Base-by-base conservation (phyloP, 2,329 filamentous ascomycete species). In the Colletotrichum cuscutae region DNA sequence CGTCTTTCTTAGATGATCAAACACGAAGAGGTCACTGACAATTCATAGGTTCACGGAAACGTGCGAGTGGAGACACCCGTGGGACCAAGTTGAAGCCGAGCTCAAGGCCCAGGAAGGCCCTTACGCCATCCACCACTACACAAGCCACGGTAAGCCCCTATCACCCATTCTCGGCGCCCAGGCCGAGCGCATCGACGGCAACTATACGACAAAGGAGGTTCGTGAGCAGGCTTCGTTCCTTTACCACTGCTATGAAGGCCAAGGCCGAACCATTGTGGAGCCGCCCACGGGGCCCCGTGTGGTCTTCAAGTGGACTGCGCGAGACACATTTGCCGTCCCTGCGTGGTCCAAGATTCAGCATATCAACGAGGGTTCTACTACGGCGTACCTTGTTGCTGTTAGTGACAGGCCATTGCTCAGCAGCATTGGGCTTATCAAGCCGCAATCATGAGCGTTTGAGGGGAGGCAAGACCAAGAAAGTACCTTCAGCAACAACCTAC, bases 311-410 rank as follows among this genome's bases (percentile, higher is more conserved):
- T 89, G 88, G 87, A 81, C 81, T 52, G 74, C 80, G 9, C 82
- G 84, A 0, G 88, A 90, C 76, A 89, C 87, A 0, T 90, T 90
- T 77, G 86, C 84, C 30, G 80, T 90, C 2, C 88, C 88, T 0
- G 79, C 87, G 0, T 90, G 88, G 88, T 82, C 85, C 35, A 82
- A 78, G 69, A 83, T 87, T 53, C 82, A 85, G 76, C 87, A 89
- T 76, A 79, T 85, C 1, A 83, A 83, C 49, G 77, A 79, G 61
- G 58, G 35, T 8, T 79, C 78, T 0, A 24, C 57, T 0, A 77
- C 68, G 0, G 81, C 81, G 3, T 83, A 83, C 15, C 72, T 84
- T 0, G 79, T 84, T 1, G 82, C 79, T 0, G 77, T 80, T 6
- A 78, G 81, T 12, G 82, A 84, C 52, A 75, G 78, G 9, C 81